These are phyloP conservation scores for Gillenia trifoliata DNA, from an alignment of 306 rosid genomes.

Conservation along the genomic window DNA sequence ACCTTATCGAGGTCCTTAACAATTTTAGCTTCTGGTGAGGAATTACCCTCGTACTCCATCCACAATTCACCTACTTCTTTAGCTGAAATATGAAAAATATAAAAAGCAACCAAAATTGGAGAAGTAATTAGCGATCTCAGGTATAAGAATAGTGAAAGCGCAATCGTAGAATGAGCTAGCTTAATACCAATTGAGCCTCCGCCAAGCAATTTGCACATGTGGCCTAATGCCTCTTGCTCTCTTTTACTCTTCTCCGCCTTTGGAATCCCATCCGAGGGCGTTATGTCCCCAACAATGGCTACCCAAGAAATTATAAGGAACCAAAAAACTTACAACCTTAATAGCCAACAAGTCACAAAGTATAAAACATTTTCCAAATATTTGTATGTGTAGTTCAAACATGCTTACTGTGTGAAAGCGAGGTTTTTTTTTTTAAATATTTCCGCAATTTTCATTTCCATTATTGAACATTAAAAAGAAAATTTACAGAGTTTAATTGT, in stretches of 20 bases:
- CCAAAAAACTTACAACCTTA: slow-evolving; percentile 2
- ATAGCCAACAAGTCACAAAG: neutral
- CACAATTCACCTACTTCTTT: slow-evolving; percentile 74
- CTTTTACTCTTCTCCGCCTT: slow-evolving; percentile 65
- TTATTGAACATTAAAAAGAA: neutral
- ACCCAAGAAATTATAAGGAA: slow-evolving; percentile 10
- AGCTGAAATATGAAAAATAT: slow-evolving; percentile 39
- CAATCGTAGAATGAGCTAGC: neutral
- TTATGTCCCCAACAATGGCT: slow-evolving; percentile 97
- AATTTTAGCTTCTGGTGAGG: slow-evolving; percentile 81
- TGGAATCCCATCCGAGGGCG: slow-evolving; percentile 76
- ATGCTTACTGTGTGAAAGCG: neutral
- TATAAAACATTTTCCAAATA: neutral
- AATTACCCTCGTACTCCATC: slow-evolving; percentile 77
- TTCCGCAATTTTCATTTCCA: neutral
- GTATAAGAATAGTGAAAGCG: neutral
- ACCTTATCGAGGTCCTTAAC: slow-evolving; percentile 95
- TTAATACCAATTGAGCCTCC: slow-evolving; percentile 75
- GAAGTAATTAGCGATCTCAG: slow-evolving; percentile 9
- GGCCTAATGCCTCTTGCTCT: slow-evolving; percentile 75
- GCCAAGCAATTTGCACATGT: slow-evolving; percentile 89
- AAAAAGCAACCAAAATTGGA: slow-evolving; percentile 15
- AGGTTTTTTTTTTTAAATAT: neutral
- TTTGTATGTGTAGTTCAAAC: too few species aligned
- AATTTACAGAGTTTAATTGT: neutral